These are phyloP conservation scores for Circinella umbellata DNA, from an alignment of 371 early-diverging fungal species.

Conservation along the genomic window DNA sequence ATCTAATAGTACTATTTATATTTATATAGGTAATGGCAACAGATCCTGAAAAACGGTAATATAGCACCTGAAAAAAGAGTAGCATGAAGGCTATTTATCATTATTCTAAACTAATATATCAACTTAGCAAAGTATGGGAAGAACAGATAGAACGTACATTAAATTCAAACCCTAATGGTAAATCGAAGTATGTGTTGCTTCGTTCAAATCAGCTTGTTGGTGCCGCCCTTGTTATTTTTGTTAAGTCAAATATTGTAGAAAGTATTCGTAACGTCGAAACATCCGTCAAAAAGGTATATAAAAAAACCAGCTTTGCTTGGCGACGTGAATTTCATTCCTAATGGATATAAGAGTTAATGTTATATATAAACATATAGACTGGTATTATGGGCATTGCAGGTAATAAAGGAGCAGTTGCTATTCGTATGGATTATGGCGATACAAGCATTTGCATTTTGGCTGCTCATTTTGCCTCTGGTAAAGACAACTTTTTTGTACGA, in stretches of 20 bases:
- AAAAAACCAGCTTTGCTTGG: too few relatives aligned
- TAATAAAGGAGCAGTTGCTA: slow-evolving; percentile 89
- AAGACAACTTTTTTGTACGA: slow-evolving; percentile 51
- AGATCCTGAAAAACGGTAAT: slow-evolving; percentile 67
- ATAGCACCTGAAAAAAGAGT: too few relatives aligned
- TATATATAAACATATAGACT: slow-evolving; percentile 45
- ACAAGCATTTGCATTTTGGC: slow-evolving; percentile 89
- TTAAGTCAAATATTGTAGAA: slow-evolving; percentile 65
- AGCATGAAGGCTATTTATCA: too few relatives aligned
- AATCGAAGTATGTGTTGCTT: slow-evolving; percentile 72
- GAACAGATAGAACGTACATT: slow-evolving; percentile 63
- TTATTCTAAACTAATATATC: too few relatives aligned
- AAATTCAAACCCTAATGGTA: slow-evolving; percentile 40
- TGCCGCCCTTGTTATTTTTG: slow-evolving; percentile 83
- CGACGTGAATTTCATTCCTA: too few relatives aligned
- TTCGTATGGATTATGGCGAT: slow-evolving; percentile 86
- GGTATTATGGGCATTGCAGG: slow-evolving; percentile 86
- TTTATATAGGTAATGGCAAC: slow-evolving; percentile 65
- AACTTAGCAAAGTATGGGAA: slow-evolving; percentile 63
- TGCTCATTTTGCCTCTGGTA: slow-evolving; percentile 93
- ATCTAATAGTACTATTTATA: not conserved
- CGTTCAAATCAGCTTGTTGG: slow-evolving; percentile 90
- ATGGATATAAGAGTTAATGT: too few relatives aligned
- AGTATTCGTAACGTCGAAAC: slow-evolving; percentile 86
- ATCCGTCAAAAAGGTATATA: slow-evolving; percentile 72